Evolutionary conservation across 2,329 filamentous ascomycete species (phyloP).

Genomic region (Xylariaceae sp.): DNA sequence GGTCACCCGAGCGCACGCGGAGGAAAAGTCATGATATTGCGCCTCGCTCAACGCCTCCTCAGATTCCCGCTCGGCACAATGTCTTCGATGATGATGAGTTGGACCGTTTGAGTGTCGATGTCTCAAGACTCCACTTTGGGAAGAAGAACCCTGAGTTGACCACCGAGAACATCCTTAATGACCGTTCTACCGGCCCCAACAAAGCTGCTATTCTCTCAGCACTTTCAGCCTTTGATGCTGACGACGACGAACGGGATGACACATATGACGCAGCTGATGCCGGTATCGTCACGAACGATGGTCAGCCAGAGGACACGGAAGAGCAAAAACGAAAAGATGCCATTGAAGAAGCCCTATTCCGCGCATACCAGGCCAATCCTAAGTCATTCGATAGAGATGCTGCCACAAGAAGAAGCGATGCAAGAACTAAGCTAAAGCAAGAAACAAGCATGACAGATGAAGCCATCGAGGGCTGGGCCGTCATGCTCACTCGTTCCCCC

Average conservation of each 20-base stretch:
- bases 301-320: constrained; percentile 52
- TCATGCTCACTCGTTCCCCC: constrained; percentile 75
- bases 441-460: constrained; percentile 91
- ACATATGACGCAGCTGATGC: constrained; percentile 93
- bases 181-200: constrained; percentile 59
- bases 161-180: constrained; percentile 66
- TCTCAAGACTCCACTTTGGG: constrained; percentile 70
- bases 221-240: constrained; percentile 80
- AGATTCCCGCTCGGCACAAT: constrained; percentile 59
- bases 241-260: constrained; percentile 95
- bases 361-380: constrained; percentile 60
- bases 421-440: constrained; percentile 59
- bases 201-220: constrained; percentile 87
- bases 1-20: constrained; percentile 27
- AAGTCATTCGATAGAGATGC: constrained; percentile 67
- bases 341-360: constrained; percentile 69
- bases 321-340: constrained; percentile 40
- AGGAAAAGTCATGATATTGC: constrained; percentile 42
- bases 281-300: constrained; percentile 75
- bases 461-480: constrained; percentile 85
- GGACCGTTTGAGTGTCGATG: constrained; percentile 61
- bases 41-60: constrained; percentile 55
- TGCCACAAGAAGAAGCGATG: constrained; percentile 59
- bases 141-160: constrained; percentile 59
- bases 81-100: constrained; percentile 77